These are phyloP conservation scores for Hemisphaericaspora xylanilytica DNA, from an alignment of 1,139 yeast genomes.

Conservation along the genomic window DNA sequence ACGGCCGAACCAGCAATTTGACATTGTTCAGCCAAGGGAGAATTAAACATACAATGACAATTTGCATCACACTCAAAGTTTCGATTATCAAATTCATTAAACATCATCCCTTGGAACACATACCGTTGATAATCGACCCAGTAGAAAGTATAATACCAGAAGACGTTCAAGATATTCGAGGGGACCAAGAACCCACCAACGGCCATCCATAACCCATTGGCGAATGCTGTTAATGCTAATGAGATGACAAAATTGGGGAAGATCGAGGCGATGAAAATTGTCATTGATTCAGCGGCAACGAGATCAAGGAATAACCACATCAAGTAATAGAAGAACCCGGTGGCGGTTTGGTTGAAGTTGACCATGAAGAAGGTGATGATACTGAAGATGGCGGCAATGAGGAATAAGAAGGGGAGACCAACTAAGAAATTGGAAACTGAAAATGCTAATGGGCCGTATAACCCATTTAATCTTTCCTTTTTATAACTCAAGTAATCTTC, in stretches of 20 bases:
- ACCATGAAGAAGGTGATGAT: conserved; percentile 35
- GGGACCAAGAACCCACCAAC: conserved; percentile 42
- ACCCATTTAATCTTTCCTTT: conserved; percentile 34
- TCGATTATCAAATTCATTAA: conserved; percentile 31
- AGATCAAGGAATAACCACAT: conserved; percentile 40
- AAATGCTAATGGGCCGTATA: conserved; percentile 37
- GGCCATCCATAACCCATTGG: conserved; percentile 45
- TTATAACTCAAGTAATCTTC: conserved; percentile 32
- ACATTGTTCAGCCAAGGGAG: conserved; percentile 28
- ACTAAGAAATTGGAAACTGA: conserved; percentile 33
- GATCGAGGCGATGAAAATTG: conserved; percentile 31
- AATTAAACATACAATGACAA: conserved; percentile 36
- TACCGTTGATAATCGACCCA: conserved; percentile 42
- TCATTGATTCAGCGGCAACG: conserved; percentile 41
- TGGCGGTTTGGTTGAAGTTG: conserved; percentile 25
- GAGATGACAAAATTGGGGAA: conserved; percentile 38
- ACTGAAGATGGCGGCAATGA: conserved; percentile 30
- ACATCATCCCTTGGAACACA: conserved; percentile 45
- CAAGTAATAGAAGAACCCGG: conserved; percentile 31
- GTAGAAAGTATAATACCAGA: conserved; percentile 41
- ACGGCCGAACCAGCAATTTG: conserved; percentile 31
- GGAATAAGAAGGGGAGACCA: conserved; percentile 36
- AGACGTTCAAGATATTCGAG: conserved; percentile 29
- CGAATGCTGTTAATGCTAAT: conserved; percentile 38
- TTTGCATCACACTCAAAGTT: conserved; percentile 28